Conservation (phyloP, 139 green algal genomes). For the Micractinium conductrix region DNA sequence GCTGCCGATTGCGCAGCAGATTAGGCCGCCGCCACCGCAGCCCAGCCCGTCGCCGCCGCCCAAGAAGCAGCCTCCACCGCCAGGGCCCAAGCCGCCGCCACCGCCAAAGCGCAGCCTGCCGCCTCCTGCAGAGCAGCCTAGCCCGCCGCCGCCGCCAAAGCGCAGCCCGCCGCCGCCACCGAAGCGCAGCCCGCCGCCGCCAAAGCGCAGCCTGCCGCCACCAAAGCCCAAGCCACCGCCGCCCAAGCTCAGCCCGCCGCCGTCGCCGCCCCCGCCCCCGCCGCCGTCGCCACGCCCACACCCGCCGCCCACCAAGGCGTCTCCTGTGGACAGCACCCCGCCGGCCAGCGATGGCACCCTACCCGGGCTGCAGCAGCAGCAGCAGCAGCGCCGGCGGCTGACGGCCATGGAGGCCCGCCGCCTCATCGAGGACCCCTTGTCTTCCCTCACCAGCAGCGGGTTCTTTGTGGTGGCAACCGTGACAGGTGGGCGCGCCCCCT, state of each 20-base stretch:
- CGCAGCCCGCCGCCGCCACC: not conserved
- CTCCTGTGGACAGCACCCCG: no score
- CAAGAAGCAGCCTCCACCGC: no score
- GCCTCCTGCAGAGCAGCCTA: not conserved
- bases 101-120: no score
- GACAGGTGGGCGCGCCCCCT: slow-evolving; percentile 20
- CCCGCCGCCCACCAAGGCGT: not conserved
- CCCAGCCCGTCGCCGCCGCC: not conserved
- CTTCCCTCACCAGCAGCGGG: slow-evolving; percentile 35
- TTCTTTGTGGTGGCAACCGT: slow-evolving; percentile 45
- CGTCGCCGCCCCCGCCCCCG: not conserved
- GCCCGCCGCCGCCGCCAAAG: not conserved
- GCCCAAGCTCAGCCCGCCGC: not conserved
- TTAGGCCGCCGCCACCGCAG: not conserved
- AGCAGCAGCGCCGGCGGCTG: not conserved
- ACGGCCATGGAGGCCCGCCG: not conserved
- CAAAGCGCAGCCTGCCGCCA: not conserved
- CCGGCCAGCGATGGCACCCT: not conserved
- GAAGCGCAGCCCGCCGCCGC: not conserved
- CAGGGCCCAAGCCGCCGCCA: not conserved
- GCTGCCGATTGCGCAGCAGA: not conserved
- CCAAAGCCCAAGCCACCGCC: not conserved
- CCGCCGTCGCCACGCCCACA: not conserved
- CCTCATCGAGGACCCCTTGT: slow-evolving; percentile 33
- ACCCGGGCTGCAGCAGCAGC: no score